Conservation (phyloP, 106 monocot species). For the Allium fistulosum region DNA sequence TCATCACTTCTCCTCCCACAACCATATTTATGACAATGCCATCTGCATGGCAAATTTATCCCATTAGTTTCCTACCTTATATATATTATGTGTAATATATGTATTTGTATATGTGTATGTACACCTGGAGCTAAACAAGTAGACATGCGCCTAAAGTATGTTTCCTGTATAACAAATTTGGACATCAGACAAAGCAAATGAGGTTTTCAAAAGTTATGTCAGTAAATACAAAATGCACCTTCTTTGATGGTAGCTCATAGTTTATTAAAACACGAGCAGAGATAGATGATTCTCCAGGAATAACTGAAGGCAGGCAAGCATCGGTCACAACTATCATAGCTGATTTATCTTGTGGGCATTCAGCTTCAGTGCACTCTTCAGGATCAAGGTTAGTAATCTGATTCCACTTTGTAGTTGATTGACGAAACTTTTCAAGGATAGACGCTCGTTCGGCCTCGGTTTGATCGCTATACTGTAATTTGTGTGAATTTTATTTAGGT, state of each 20-base stretch:
- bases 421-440: conserved; percentile 52
- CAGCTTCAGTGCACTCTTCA: conserved; percentile 28
- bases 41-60: conserved; percentile 30
- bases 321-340: conserved; percentile 62
- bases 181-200: background rate
- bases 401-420: conserved; percentile 44
- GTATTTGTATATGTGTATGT: background rate
- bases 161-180: conserved; percentile 36
- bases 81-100: too few species aligned
- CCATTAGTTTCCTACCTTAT: background rate
- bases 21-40: conserved; percentile 99
- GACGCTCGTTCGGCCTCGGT: conserved; percentile 51
- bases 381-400: conserved; percentile 16
- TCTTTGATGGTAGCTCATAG: conserved; percentile 63
- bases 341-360: conserved; percentile 20
- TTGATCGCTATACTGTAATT: conserved; percentile 64
- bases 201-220: too few species aligned
- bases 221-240: conserved; percentile 23
- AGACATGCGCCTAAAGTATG: conserved; percentile 61
- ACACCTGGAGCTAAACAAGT: conserved; percentile 71
- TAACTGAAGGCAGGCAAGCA: conserved; percentile 53
- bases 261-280: conserved; percentile 58
- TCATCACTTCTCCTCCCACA: conserved; percentile 92
- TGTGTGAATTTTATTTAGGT: too few species aligned
- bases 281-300: conserved; percentile 44